Evolutionary conservation across 768 basidiomycete genomes (phyloP).

Genomic region (Lyophyllum semitale): DNA sequence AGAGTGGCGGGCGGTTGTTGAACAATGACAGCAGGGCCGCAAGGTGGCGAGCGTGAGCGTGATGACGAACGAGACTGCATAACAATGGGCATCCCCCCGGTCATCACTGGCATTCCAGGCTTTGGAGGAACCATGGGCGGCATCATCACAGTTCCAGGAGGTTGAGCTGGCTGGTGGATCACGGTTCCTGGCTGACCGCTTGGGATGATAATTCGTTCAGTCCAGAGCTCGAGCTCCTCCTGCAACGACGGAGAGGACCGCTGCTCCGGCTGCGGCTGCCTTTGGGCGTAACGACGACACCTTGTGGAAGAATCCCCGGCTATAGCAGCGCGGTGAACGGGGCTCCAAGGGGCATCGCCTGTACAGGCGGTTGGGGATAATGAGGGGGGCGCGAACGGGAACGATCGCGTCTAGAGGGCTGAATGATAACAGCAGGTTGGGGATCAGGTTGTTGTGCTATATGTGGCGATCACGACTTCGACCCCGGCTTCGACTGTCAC

Average conservation of each 20-base stretch:
- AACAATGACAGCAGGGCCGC: not conserved
- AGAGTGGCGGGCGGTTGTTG: not conserved
- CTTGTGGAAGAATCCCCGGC: not conserved
- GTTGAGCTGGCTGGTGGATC: not conserved
- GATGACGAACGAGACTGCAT: constrained; percentile 7
- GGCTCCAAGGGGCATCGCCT: not conserved
- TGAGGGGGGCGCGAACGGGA: constrained; percentile 4
- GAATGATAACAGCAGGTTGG: constrained; percentile 2
- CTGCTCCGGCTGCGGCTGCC: constrained; percentile 2
- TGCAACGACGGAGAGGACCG: not conserved
- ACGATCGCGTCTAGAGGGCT: not conserved
- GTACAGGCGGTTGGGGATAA: not conserved
- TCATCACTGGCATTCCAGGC: too few species aligned
- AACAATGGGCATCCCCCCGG: not conserved
- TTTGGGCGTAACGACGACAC: not conserved
- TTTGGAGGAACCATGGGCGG: not conserved
- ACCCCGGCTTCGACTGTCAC: not conserved
- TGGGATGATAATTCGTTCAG: not conserved
- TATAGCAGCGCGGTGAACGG: not conserved
- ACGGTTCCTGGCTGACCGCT: not conserved
- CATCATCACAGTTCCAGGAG: not conserved
- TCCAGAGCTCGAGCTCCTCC: not conserved
- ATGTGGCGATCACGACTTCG: not conserved
- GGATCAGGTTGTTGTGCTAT: not conserved
- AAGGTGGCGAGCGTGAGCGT: constrained; percentile 5